Evolutionary conservation across 208 protist genomes (phyloP).

Genomic region (Leptomonas seymouri): DNA sequence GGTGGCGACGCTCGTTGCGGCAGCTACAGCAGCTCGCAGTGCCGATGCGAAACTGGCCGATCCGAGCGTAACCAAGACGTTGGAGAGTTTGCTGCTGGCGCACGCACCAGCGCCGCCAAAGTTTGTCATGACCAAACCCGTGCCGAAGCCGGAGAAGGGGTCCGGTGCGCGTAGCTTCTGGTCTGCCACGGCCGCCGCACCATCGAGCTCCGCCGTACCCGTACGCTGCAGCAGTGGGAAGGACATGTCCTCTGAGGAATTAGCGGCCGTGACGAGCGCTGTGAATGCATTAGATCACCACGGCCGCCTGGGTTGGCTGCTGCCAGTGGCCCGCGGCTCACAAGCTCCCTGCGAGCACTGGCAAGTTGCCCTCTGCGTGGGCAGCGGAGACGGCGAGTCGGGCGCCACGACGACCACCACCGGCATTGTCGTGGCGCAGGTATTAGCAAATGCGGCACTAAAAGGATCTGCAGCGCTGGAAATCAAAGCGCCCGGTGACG

Average conservation of each 20-base stretch:
- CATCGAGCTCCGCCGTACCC: not conserved
- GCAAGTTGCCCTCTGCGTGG: conserved; percentile 23
- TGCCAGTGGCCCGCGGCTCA: conserved; percentile 24
- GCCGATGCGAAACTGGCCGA: conserved; percentile 15
- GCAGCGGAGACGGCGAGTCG: not conserved
- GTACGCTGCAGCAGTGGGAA: conserved; percentile 27
- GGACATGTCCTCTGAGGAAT: conserved; percentile 27
- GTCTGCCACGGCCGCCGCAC: conserved; percentile 4
- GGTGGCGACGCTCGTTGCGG: conserved; percentile 32
- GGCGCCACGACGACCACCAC: conserved; percentile 4
- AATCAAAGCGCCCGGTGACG: conserved; percentile 8
- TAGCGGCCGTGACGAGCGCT: conserved; percentile 25
- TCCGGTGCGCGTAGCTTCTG: conserved; percentile 3
- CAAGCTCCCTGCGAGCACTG: conserved; percentile 20
- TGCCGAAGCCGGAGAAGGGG: conserved; percentile 31
- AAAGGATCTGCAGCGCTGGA: conserved; percentile 19
- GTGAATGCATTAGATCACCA: conserved; percentile 26
- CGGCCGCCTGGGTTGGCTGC: conserved; percentile 29
- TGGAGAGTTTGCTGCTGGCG: conserved; percentile 47
- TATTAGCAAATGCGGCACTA: conserved; percentile 17
- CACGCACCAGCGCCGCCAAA: conserved; percentile 69
- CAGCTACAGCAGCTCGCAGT: conserved; percentile 28
- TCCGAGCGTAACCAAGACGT: conserved; percentile 7
- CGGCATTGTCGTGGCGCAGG: conserved; percentile 31
- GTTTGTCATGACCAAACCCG: conserved; percentile 78